Evolutionary conservation across 2,329 filamentous ascomycete genomes (phyloP), one percentile per base, ranked within the genome.

Genomic region (Phyllosticta citribraziliensis): DNA sequence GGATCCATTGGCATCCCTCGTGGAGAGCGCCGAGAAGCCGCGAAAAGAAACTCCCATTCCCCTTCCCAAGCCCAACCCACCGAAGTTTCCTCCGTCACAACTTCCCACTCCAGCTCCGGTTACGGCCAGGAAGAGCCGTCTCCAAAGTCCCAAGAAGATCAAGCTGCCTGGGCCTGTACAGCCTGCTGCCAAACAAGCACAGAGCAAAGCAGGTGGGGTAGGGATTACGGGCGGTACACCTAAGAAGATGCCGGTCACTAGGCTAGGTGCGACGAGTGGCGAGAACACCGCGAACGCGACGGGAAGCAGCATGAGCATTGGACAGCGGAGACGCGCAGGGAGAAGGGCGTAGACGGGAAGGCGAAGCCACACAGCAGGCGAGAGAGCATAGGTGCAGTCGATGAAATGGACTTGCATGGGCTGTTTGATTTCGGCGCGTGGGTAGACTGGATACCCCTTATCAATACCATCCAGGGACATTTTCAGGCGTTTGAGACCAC

Each of bases 141-240:
- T 75, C 6, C 70, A 71, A 1, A 69, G 71, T 0, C 72, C 72
- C 0, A 70, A 66, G 61, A 73, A 70, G 25, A 69, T 74, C 11
- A 70, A 70, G 33, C 61, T 75, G 2, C 70, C 71, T 1, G 67
- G 68, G 6, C 63, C 63, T 1, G 55, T 65, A 5, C 54, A 65
- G 14, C 19, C 63, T 10, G 52, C 59, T 11, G 11, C 30, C 17
- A 56, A 24, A 5, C 51, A 19, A 5, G 58, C 52, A 50, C 56
- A 57, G 56, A 55, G 3, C 52, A 25, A 20, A 52, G 30, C 6
- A 22, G 20, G 20, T 19, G 51, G 20, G 19, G 17, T 40, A n/a
- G 30, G 35, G 17, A 55, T 56, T 40, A 60, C 52, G 52, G 53
- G 58, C 22, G 30, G 35, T 19, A 60, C 58, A 12, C 58, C 58